phyloP scores from a whole-genome alignment of 331 rosid species.

The Rosa hybrid region DNA sequence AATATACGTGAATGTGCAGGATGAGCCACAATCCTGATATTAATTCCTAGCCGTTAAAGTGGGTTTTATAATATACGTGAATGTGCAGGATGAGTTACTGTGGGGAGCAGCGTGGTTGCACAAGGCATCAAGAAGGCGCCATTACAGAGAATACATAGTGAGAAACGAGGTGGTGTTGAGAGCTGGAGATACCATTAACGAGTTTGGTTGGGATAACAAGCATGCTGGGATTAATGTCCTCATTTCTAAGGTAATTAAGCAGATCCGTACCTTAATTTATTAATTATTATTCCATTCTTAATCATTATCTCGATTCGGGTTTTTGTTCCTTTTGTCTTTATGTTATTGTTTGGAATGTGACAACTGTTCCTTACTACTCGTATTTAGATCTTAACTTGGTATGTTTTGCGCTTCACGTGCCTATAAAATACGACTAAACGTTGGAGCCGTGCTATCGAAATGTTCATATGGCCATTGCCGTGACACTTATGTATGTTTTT shows the following conservation, averaged over 20 bases:
- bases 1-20: constrained; percentile 35
- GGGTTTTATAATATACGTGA: neutral
- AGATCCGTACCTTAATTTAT: neutral
- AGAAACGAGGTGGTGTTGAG: constrained; percentile 82
- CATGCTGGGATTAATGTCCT: constrained; percentile 97
- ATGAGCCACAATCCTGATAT: constrained; percentile 37
- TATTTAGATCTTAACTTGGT: neutral
- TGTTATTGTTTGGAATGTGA: constrained; percentile 35
- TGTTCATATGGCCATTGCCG: neutral
- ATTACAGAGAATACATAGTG: constrained; percentile 85
- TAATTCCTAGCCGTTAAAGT: too few species aligned
- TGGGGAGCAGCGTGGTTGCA: constrained; percentile 99
- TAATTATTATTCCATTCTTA: constrained; percentile 4
- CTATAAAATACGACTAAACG: neutral
- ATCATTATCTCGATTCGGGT: constrained; percentile 3
- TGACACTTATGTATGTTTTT: neutral
- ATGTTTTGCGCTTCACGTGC: constrained; percentile 7
- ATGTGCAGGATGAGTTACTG: constrained; percentile 70
- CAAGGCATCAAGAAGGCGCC: constrained; percentile 87
- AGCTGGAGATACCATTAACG: constrained; percentile 95
- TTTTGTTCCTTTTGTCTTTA: constrained; percentile 34
- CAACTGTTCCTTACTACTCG: neutral
- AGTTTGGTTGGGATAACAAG: constrained; percentile 99
- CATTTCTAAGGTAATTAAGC: constrained; percentile 70
- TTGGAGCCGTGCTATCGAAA: neutral